Evolutionary conservation across 1,284 basidiomycete genomes (phyloP).

Genomic region (Fomitopsis palustris): DNA sequence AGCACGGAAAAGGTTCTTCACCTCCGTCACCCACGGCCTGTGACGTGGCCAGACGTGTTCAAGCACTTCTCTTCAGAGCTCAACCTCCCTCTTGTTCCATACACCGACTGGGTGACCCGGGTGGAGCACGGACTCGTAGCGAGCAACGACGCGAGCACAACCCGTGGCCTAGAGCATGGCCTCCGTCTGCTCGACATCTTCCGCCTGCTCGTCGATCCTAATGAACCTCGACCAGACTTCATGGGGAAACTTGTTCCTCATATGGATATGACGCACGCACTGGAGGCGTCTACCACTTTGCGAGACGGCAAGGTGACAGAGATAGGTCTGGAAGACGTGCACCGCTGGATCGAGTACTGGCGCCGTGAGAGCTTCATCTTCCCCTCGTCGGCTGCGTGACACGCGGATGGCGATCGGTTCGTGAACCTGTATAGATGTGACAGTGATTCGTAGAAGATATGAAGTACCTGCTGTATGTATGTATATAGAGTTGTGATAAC

Average conservation of each 20-base stretch:
- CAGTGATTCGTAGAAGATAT: no score
- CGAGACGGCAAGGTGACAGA: background rate
- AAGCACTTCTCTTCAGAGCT: slow-evolving; percentile 6
- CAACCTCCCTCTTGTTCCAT: slow-evolving; percentile 12
- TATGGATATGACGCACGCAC: background rate
- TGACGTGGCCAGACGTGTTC: slow-evolving; percentile 9
- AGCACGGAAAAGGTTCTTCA: slow-evolving; percentile 4
- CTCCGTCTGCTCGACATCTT: slow-evolving; percentile 3
- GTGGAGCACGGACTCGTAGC: slow-evolving; percentile 1
- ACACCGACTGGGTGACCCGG: slow-evolving; percentile 9
- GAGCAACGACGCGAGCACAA: background rate
- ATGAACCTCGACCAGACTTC: background rate
- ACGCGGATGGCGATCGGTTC: no score
- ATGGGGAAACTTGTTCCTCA: background rate
- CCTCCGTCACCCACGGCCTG: slow-evolving; percentile 17
- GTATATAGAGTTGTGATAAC: no score
- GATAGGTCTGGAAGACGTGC: slow-evolving; percentile 1
- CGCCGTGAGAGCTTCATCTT: background rate
- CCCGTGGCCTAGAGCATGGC: background rate
- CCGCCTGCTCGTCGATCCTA: background rate
- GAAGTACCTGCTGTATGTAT: no score
- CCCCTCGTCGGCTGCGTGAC: background rate
- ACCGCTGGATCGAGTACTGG: slow-evolving; percentile 9
- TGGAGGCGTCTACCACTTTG: background rate
- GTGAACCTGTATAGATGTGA: no score